Evolutionary conservation across 2,329 filamentous ascomycete species (phyloP).

Genomic region (Elsinoe arachidis): DNA sequence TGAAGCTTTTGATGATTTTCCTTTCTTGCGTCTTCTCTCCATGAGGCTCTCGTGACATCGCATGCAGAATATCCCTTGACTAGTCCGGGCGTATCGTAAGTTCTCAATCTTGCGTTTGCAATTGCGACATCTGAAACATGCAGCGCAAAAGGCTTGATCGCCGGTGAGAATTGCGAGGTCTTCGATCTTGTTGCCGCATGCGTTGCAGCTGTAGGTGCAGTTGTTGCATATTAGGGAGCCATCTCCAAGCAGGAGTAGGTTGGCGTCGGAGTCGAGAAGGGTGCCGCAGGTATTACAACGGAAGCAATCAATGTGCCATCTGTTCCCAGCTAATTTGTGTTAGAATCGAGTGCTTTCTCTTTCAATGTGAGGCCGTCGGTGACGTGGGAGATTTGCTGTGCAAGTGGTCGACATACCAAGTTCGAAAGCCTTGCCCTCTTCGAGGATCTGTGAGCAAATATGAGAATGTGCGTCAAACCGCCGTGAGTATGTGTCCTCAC

Average conservation of each 20-base stretch:
- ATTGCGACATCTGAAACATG: slow-evolving; percentile 93
- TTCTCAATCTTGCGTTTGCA: slow-evolving; percentile 99
- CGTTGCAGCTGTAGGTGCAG: slow-evolving; percentile 97
- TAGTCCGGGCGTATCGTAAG: slow-evolving; percentile 90
- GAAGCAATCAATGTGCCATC: slow-evolving; percentile 99
- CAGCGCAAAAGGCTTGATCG: slow-evolving; percentile 95
- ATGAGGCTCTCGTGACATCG: slow-evolving; percentile 95
- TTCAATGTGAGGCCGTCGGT: slow-evolving; percentile 7
- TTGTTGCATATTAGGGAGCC: slow-evolving; percentile 98
- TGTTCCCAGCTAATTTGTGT: slow-evolving; percentile 64
- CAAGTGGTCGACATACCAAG: slow-evolving; percentile 56
- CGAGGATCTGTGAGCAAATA: slow-evolving; percentile 61
- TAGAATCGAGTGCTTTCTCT: slow-evolving; percentile 22
- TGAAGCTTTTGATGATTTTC: slow-evolving; percentile 44
- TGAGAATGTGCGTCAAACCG: slow-evolving; percentile 9
- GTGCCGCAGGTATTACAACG: slow-evolving; percentile 93
- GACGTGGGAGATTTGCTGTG: background rate
- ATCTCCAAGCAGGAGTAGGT: slow-evolving; percentile 91
- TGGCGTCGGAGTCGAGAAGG: slow-evolving; percentile 94
- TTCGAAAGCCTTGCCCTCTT: slow-evolving; percentile 98
- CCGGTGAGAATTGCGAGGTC: slow-evolving; percentile 95
- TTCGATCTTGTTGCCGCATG: slow-evolving; percentile 95
- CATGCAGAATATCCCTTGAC: slow-evolving; percentile 99
- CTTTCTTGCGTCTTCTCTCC: slow-evolving; percentile 82
- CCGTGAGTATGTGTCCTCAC: slow-evolving; percentile 38